Base-by-base conservation (phyloP, 2,329 filamentous ascomycete genomes). In the Ophiostoma perfectum region DNA sequence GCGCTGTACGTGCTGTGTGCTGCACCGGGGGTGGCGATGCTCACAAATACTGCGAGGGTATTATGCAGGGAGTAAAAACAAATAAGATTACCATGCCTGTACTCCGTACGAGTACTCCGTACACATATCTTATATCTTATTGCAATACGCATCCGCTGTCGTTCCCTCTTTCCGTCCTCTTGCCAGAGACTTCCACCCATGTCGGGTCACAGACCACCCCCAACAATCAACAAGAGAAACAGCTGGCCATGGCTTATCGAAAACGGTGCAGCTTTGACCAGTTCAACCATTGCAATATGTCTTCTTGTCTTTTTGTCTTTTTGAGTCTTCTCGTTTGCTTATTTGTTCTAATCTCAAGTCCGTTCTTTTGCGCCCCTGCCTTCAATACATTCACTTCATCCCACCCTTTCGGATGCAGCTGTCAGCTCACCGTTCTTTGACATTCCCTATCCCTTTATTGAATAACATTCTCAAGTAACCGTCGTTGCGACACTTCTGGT, bases 41-140 rank as follows among this genome's bases (percentile, higher is more conserved):
- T 60, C 55, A 60, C 55, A 60, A 60, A 60, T 60, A 60, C 55
- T 60, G 55, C 55, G 55, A 60, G 27, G 27, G 38, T 12, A 58
- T 38, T 18, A 27, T n/a, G 27, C 5, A 60, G 27, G 27, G 27
- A 38, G 27, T 60, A 60, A 36, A 39, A 60, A 14, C 14, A 38
- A 60, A 27, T 27, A 27, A 27, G 27, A 27, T 27, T 27, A 27
- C 27, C 27, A 27, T 2, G 27, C 2, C 2, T 27, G 27, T 27
- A 27, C 27, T 27, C 27, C 27, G 27, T 27, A 27, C 2, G 27
- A 27, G 42, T 44, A 44, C 11, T 12, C 1, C 42, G 42, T 12
- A 27, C 27, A 27, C 27, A 27, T 27, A 27, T 27, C 27, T 27
- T 27, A 27, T 27, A 27, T 27, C 27, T 27, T 27, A 27, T 27